Conservation (phyloP, 352 stramenopile genomes). For the Thraustotheca clavata region DNA sequence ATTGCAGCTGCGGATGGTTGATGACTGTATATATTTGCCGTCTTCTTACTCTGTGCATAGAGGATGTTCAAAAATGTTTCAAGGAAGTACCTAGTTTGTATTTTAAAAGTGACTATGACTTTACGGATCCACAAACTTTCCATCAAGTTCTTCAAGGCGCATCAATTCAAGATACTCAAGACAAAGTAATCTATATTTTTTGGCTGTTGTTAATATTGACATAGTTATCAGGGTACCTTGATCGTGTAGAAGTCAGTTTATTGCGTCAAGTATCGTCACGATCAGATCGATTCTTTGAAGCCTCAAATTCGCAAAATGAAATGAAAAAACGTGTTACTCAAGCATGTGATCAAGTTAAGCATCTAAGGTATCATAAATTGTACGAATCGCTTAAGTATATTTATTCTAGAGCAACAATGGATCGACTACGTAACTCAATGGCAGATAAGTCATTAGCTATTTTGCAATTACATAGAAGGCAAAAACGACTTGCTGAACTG, state of each 20-base stretch:
- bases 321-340: constrained; percentile 76
- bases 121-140: constrained; percentile 67
- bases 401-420: constrained; percentile 58
- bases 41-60: constrained; percentile 25
- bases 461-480: constrained; percentile 70
- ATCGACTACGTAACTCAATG: constrained; percentile 64
- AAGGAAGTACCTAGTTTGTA: constrained; percentile 68
- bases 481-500: constrained; percentile 73
- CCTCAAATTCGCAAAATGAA: constrained; percentile 72
- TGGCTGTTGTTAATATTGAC: not conserved
- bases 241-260: constrained; percentile 78
- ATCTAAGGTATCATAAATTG: constrained; percentile 38
- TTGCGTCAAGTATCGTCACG: constrained; percentile 76
- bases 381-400: not conserved
- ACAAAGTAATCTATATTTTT: constrained; percentile 35
- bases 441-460: constrained; percentile 82
- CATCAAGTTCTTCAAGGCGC: constrained; percentile 70
- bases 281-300: constrained; percentile 79
- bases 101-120: constrained; percentile 65
- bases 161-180: constrained; percentile 34
- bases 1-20: constrained; percentile 58
- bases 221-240: constrained; percentile 67
- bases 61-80: constrained; percentile 75
- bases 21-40: not conserved
- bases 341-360: constrained; percentile 73